Base-by-base conservation (phyloP, 1,139 yeast genomes). In the Diutina pseudorugosa region DNA sequence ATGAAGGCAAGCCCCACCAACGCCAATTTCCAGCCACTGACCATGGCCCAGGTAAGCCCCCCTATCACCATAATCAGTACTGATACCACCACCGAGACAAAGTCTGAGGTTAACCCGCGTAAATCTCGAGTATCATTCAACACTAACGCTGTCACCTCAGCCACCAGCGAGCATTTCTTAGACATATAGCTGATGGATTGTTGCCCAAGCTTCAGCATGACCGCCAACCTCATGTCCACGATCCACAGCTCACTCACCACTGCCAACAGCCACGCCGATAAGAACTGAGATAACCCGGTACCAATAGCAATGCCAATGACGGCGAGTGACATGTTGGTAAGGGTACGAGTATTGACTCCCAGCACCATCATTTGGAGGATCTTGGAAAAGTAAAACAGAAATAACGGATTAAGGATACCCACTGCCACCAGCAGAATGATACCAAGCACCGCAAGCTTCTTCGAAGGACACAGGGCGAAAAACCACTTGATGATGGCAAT, bases 21-120 rank as follows among this genome's bases (percentile, higher is more conserved):
- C 1, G 96, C 79, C 51, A 93, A 69, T 59, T 83, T 85, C 98
- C 98, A 93, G 0, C 96, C 96, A n/a, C 76, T 63, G 0, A 74
- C 73, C 5, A 89, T 58, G 0, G 96, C 82, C 97, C 98, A 91
- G 5, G 79, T 68, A 4, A 82, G 59, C 2, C 96, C 95, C 21
- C 82, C 66, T 0, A 71, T 45, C 0, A 84, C 70, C 53, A 90
- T 73, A 0, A 80, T 68, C 1, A 77, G 53, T 51, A 86, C 72
- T 4, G 83, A 77, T 1, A 80, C 60, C 0, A 77, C 52, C 0
- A 85, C 75, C 12, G 82, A 71, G 41, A 88, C 61, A 57, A 84
- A 83, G 47, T 79, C 79, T 1, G 89, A 74, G 2, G 85, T 73
- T 52, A 88, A 68, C 1, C 72, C 68, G 56, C 96, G 74, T 57